Evolutionary conservation across 495 filamentous ascomycete genomes (phyloP).

Genomic region (Tuber borchii): DNA sequence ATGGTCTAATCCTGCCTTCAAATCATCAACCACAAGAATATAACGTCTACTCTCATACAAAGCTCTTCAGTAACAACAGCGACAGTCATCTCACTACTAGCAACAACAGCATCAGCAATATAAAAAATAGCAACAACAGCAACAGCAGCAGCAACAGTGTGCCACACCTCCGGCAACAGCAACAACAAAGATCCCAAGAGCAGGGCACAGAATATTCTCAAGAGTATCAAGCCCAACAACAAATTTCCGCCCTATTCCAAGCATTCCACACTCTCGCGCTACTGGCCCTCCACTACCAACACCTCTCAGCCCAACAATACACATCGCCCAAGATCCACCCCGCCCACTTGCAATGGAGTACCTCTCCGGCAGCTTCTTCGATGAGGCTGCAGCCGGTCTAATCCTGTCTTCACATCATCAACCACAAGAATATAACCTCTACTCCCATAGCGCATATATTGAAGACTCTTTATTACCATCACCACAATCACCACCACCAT

Average conservation of each 20-base stretch:
- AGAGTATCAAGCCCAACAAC: background rate
- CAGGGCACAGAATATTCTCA: background rate
- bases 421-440: background rate
- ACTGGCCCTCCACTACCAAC: background rate
- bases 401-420: background rate
- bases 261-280: background rate
- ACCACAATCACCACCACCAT: background rate
- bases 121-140: background rate
- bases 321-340: background rate
- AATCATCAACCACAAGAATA: too few species aligned
- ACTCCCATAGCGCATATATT: background rate
- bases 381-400: background rate
- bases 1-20: too few species aligned
- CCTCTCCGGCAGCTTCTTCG: background rate
- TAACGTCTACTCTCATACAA: too few species aligned
- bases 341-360: background rate
- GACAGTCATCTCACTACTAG: too few species aligned
- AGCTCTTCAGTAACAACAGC: too few species aligned
- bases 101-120: background rate
- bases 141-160: conserved; percentile 5
- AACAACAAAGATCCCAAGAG: background rate
- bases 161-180: background rate
- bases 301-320: background rate
- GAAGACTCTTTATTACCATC: background rate
- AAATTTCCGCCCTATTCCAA: background rate